Evolutionary conservation across 1,284 basidiomycete species (phyloP).

Genomic region (Ganoderma lingzhi): DNA sequence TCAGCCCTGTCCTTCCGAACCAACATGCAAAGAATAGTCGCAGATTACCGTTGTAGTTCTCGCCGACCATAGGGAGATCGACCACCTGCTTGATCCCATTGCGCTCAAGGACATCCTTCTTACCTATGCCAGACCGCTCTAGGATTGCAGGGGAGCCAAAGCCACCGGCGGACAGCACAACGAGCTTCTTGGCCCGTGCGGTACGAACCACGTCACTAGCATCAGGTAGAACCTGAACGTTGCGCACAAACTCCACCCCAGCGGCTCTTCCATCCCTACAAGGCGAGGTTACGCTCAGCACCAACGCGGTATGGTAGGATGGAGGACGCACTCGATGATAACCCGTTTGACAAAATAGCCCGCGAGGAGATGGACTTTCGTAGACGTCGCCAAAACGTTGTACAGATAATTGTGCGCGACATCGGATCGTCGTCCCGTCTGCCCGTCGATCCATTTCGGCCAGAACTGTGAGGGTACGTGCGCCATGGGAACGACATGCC

Average conservation of each 20-base stretch:
- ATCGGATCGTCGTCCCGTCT: slow-evolving; percentile 65
- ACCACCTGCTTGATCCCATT: slow-evolving; percentile 50
- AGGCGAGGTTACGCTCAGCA: neutral
- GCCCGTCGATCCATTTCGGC: slow-evolving; percentile 57
- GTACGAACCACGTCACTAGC: slow-evolving; percentile 28
- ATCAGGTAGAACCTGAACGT: slow-evolving; percentile 37
- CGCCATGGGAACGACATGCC: neutral
- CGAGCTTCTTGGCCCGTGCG: slow-evolving; percentile 51
- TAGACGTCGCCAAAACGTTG: slow-evolving; percentile 43
- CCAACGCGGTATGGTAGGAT: too few relatives aligned
- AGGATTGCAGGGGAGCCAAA: slow-evolving; percentile 40
- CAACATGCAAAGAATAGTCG: neutral
- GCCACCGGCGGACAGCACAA: slow-evolving; percentile 55
- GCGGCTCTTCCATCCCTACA: slow-evolving; percentile 57
- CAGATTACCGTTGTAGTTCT: slow-evolving; percentile 56
- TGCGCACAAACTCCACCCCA: slow-evolving; percentile 63
- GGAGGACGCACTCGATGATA: slow-evolving; percentile 35
- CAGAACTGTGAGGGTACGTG: slow-evolving; percentile 1
- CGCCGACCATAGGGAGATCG: slow-evolving; percentile 66
- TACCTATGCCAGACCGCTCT: slow-evolving; percentile 44
- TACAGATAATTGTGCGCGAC: slow-evolving; percentile 66
- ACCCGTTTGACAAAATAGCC: slow-evolving; percentile 40
- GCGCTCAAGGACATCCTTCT: slow-evolving; percentile 47
- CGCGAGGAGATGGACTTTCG: slow-evolving; percentile 36
- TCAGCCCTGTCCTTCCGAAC: neutral